These are phyloP conservation scores for Harringtonia aguacate DNA, from an alignment of 2,329 filamentous ascomycete species.

Conservation along the genomic window DNA sequence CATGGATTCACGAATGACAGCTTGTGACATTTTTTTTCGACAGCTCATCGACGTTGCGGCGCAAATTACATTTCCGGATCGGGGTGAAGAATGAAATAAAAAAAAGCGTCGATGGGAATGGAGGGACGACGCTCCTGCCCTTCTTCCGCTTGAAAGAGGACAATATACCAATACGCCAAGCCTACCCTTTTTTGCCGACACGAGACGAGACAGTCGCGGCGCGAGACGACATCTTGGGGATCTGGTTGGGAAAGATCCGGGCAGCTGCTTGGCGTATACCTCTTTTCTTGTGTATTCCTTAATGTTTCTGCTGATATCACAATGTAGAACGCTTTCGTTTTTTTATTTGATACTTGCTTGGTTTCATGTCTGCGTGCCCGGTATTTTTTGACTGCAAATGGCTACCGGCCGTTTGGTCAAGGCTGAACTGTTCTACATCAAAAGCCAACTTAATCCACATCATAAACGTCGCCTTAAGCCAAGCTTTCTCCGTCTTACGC, in stretches of 20 bases:
- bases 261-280: slow-evolving; percentile 9
- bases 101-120: background rate
- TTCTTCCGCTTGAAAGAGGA: background rate
- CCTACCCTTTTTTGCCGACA: background rate
- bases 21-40: background rate
- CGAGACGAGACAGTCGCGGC: background rate
- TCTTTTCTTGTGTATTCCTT: slow-evolving; percentile 8
- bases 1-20: too few species aligned
- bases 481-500: too few species aligned
- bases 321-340: slow-evolving; percentile 12
- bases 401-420: too few species aligned
- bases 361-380: background rate
- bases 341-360: background rate
- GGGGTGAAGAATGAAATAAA: too few species aligned
- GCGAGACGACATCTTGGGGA: slow-evolving; percentile 1
- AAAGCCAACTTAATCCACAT: too few species aligned
- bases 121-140: background rate
- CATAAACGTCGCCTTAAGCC: too few species aligned
- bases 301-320: slow-evolving; percentile 12
- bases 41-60: too few species aligned
- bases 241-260: slow-evolving; percentile 4
- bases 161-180: slow-evolving; percentile 2
- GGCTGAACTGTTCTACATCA: too few species aligned
- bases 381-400: background rate
- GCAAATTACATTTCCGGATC: too few species aligned